Evolutionary conservation across 1,284 basidiomycete genomes (phyloP).

Genomic region (Heliocybe sulcata): DNA sequence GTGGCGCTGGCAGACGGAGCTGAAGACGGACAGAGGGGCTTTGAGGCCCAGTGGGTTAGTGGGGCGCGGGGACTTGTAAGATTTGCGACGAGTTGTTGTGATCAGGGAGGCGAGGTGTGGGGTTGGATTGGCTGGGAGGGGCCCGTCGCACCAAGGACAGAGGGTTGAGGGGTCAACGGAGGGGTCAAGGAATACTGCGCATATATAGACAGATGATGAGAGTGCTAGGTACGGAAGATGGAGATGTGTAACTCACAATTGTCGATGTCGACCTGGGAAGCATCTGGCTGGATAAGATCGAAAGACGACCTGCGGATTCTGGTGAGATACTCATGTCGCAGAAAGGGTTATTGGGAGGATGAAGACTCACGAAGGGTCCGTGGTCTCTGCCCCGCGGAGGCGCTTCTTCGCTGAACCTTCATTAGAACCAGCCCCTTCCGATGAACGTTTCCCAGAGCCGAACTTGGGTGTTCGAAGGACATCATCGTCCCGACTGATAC

Average conservation of each 20-base stretch:
- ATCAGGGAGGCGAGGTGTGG: constrained; percentile 52
- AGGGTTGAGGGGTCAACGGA: constrained; percentile 52
- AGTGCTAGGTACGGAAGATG: not conserved
- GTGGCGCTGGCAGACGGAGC: constrained; percentile 69
- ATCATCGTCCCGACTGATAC: constrained; percentile 4
- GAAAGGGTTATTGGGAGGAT: not conserved
- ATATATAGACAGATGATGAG: constrained; percentile 9
- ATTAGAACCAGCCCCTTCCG: not conserved
- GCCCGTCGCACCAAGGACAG: constrained; percentile 74
- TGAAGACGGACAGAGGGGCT: constrained; percentile 54
- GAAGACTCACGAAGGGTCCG: not conserved
- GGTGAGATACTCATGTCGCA: not conserved
- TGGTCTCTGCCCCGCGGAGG: not conserved
- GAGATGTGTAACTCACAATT: not conserved
- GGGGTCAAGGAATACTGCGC: constrained; percentile 33
- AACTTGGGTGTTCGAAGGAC: not conserved
- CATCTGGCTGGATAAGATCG: not conserved
- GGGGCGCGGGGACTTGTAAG: constrained; percentile 52
- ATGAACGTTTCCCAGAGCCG: constrained; percentile 6
- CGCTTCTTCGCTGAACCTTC: not conserved
- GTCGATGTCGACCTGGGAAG: not conserved
- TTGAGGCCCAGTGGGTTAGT: constrained; percentile 63
- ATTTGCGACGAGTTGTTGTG: constrained; percentile 38
- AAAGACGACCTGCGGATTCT: not conserved
- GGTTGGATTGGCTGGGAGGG: constrained; percentile 55